Evolutionary conservation across 176 grass and related monocot genomes (phyloP).

Genomic region (Zoysia pacifica): DNA sequence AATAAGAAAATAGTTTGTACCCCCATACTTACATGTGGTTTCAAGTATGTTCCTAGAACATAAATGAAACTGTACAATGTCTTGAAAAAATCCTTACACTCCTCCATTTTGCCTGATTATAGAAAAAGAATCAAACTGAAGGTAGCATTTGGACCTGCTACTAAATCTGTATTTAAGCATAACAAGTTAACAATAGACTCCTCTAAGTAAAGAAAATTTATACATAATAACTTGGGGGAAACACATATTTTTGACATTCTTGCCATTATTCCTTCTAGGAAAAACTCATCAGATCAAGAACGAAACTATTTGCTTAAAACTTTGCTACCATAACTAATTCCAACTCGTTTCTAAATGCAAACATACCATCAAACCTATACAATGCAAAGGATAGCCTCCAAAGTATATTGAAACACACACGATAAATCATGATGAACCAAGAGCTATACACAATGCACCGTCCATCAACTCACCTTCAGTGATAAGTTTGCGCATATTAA

Average conservation of each 20-base stretch:
- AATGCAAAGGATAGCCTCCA: neutral
- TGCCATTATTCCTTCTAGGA: neutral
- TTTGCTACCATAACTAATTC: neutral
- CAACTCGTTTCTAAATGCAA: constrained; percentile 23
- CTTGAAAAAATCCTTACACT: constrained; percentile 92
- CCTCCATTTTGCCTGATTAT: constrained; percentile 65
- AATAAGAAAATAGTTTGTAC: neutral
- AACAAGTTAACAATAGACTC: neutral
- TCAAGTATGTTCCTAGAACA: constrained; percentile 89
- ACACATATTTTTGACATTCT: neutral
- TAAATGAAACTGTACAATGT: constrained; percentile 90
- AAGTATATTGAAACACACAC: neutral
- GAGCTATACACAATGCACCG: neutral
- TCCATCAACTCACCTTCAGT: constrained; percentile 53
- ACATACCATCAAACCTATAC: neutral
- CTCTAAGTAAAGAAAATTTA: neutral
- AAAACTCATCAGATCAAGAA: neutral
- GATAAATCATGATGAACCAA: neutral
- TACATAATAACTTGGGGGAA: neutral
- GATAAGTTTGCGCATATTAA: constrained; percentile 46
- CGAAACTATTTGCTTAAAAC: neutral
- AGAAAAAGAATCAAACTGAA: neutral
- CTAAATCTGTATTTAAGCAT: neutral
- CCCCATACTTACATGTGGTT: constrained; percentile 83
- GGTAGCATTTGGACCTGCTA: neutral